These are phyloP conservation scores for Yamadazyma kanchanaburiensis DNA, from an alignment of 1,139 yeast genomes.

Conservation along the genomic window DNA sequence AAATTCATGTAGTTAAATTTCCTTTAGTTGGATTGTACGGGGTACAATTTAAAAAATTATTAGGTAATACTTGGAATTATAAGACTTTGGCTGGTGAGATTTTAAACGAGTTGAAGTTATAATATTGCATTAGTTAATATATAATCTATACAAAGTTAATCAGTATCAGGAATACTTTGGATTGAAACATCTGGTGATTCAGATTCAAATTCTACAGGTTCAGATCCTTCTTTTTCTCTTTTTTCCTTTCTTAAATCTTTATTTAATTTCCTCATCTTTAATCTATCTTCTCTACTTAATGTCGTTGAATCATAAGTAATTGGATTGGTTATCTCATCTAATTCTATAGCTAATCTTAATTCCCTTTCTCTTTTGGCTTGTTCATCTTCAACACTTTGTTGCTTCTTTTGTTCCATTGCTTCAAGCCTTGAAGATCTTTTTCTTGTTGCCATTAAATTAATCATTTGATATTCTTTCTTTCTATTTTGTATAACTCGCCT, in stretches of 20 bases:
- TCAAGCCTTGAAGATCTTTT: constrained; percentile 48
- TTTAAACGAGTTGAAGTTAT: constrained; percentile 71
- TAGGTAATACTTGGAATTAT: constrained; percentile 95
- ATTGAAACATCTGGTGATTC: constrained; percentile 1
- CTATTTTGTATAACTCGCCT: constrained; percentile 41
- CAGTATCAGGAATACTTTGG: no score
- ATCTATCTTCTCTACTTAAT: constrained; percentile 41
- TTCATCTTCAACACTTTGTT: constrained; percentile 34
- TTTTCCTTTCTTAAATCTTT: constrained; percentile 6
- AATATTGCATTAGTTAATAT: no score
- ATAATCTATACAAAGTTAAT: no score
- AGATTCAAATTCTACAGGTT: background rate
- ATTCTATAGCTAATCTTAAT: constrained; percentile 39
- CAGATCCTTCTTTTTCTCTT: background rate
- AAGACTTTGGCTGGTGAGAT: constrained; percentile 90
- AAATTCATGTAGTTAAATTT: constrained; percentile 88
- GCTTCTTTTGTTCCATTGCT: constrained; percentile 46
- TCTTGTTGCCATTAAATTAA: constrained; percentile 45
- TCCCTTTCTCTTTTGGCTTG: constrained; percentile 26
- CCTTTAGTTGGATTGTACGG: constrained; percentile 90
- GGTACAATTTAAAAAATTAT: constrained; percentile 88
- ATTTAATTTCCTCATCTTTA: constrained; percentile 28
- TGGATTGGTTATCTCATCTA: constrained; percentile 20
- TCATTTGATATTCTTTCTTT: constrained; percentile 46
- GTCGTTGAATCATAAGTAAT: constrained; percentile 22